Percentiles rank a stretch among this genome's conserved stretches.
These are phyloP conservation scores for Leccinum aurantiacum DNA, from an alignment of 768 basidiomycete species.

Conservation along the genomic window DNA sequence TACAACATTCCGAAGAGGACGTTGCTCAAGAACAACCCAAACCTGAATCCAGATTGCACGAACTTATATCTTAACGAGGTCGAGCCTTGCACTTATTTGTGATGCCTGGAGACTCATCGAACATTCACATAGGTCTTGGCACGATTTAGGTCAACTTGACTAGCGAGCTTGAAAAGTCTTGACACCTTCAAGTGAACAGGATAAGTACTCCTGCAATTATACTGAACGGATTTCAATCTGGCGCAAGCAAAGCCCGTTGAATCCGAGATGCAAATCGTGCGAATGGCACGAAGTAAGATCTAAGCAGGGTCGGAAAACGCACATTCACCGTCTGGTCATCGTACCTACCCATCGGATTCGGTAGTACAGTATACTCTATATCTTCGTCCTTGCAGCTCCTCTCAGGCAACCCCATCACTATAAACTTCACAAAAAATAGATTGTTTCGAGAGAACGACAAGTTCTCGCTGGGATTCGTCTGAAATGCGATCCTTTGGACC, in stretches of 20 bases:
- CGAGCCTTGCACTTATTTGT: neutral
- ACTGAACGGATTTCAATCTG: no score
- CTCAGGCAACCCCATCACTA: constrained; percentile 14
- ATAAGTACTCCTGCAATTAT: neutral
- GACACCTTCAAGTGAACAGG: neutral
- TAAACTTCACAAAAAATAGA: constrained; percentile 51
- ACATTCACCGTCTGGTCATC: constrained; percentile 2
- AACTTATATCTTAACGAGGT: constrained; percentile 66
- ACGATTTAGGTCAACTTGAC: constrained; percentile 27
- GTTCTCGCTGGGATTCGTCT: neutral
- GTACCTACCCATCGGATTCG: constrained; percentile 59
- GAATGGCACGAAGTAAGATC: no score
- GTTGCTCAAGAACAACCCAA: constrained; percentile 63
- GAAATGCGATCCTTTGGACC: no score
- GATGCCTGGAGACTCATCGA: neutral
- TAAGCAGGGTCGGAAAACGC: no score
- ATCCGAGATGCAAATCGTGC: no score
- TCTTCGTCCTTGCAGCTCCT: constrained; percentile 42
- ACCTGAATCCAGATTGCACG: constrained; percentile 49
- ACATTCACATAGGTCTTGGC: constrained; percentile 21
- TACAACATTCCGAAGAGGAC: constrained; percentile 46
- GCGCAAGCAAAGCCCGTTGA: no score
- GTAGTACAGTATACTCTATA: constrained; percentile 57
- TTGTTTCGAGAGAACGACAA: constrained; percentile 39
- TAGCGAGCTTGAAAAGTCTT: constrained; percentile 5